Evolutionary conservation across 2,329 filamentous ascomycete species (phyloP).

Genomic region (Cladosporium phlei): DNA sequence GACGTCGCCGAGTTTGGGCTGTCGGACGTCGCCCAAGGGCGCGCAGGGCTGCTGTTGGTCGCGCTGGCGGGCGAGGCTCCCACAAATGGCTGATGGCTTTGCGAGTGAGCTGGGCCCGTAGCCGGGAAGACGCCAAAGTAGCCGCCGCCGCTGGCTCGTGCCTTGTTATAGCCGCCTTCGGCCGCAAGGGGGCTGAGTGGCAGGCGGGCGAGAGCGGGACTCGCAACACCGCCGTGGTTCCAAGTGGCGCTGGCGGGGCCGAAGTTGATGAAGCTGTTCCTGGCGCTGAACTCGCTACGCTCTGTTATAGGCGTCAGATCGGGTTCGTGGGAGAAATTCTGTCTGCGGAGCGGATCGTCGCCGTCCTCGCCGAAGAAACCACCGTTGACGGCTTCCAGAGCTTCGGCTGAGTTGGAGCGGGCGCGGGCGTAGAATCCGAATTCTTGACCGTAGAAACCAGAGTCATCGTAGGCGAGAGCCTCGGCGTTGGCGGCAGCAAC

Average conservation of each 20-base stretch:
- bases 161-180: background rate
- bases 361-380: constrained; percentile 83
- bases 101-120: background rate
- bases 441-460: constrained; percentile 92
- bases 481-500: constrained; percentile 94
- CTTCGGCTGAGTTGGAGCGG: constrained; percentile 33
- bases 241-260: constrained; percentile 50
- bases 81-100: background rate
- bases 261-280: constrained; percentile 71
- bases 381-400: constrained; percentile 65
- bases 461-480: constrained; percentile 83
- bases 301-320: constrained; percentile 96
- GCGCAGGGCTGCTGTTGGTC: constrained; percentile 6
- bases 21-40: constrained; percentile 2
- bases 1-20: constrained; percentile 1
- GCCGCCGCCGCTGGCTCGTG: constrained; percentile 1
- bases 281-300: constrained; percentile 89
- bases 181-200: constrained; percentile 25
- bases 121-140: constrained; percentile 8
- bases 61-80: constrained; percentile 5
- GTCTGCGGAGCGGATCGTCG: constrained; percentile 56
- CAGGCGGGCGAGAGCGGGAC: constrained; percentile 65
- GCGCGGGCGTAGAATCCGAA: constrained; percentile 84
- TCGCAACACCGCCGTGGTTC: constrained; percentile 43
- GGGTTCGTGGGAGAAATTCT: constrained; percentile 77